Evolutionary conservation across 495 filamentous ascomycete species (phyloP), one percentile per base, ranked within the genome.

Genomic region (Neurospora cerealis): DNA sequence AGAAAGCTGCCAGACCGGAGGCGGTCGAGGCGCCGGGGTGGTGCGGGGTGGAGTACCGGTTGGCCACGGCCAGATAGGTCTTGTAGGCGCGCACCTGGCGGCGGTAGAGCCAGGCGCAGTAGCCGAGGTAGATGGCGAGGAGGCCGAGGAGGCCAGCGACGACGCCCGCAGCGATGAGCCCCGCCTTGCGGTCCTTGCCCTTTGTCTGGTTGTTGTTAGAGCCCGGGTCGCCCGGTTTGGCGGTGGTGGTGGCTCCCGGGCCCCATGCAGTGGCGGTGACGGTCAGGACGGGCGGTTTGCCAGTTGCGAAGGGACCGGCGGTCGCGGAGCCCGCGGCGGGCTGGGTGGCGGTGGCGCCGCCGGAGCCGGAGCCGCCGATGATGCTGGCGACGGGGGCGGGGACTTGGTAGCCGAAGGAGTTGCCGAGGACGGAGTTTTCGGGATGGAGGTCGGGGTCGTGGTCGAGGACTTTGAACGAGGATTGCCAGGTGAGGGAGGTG

Each of bases 81-180:
- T 88, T 88, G 81, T 91, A 92, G 6, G 90, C 84, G 1, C 77
- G 73, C 13, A 92, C 84, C 75, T 90, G 91, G 34, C 87, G 86
- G 39, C 89, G 86, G 81, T 91, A 93, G 7, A 93, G 80, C 86
- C 88, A 92, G 28, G 89, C 86, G 79, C 91, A 91, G 83, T 92
- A 93, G 17, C 89, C 90, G 24, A 94, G 84, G 77, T 93, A 90
- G 10, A 81, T 80, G 3, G 89, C 87, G 5, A 89, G 78, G 19
- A 92, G 74, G 46, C 87, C 86, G 15, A 89, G 82, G 17, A 89
- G 75, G 37, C 88, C 91, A 5, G 89, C 92, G 71, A 93, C 79
- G 39, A 89, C 85, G 32, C 88, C 89, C 3, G 90, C 89, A 38
- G 88, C 86, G 73, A 93, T 90, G 41, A 91, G 86, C 17, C 85